Conservation (phyloP, 2,329 filamentous ascomycete species). For the Colletotrichum orbiculare region DNA sequence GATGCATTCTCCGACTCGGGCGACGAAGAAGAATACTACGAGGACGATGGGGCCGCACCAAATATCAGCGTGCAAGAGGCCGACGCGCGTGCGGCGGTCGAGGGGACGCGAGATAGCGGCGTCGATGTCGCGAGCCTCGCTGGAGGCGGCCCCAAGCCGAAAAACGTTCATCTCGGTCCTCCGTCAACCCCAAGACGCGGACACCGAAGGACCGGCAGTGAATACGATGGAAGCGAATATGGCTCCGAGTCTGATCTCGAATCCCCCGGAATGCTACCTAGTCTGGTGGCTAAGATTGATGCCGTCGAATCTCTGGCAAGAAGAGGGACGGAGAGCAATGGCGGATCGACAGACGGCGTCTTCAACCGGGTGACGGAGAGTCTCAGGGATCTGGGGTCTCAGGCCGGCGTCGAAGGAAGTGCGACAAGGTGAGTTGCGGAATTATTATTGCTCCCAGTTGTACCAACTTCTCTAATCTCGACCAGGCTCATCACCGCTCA, state of each 20-base stretch:
- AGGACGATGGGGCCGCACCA: slow-evolving; percentile 39
- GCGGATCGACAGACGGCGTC: slow-evolving; percentile 72
- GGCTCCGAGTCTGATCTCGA: slow-evolving; percentile 79
- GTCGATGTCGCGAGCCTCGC: slow-evolving; percentile 49
- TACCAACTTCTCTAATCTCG: neutral
- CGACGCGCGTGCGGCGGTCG: slow-evolving; percentile 40
- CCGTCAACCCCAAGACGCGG: slow-evolving; percentile 55
- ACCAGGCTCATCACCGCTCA: slow-evolving; percentile 79
- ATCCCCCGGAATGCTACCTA: slow-evolving; percentile 73
- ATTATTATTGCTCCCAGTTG: neutral
- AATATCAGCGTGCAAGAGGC: slow-evolving; percentile 41
- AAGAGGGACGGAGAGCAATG: slow-evolving; percentile 73
- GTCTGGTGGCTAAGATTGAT: slow-evolving; percentile 76
- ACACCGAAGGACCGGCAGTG: slow-evolving; percentile 65
- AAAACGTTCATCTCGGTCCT: slow-evolving; percentile 55
- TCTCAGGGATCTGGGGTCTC: slow-evolving; percentile 78
- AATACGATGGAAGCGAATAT: slow-evolving; percentile 80
- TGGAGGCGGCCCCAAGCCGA: slow-evolving; percentile 42
- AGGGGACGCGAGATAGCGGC: slow-evolving; percentile 53
- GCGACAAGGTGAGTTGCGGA: slow-evolving; percentile 70
- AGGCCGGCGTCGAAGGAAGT: slow-evolving; percentile 77
- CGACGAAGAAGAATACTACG: slow-evolving; percentile 66
- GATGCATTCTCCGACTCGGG: slow-evolving; percentile 76
- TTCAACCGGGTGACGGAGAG: slow-evolving; percentile 75
- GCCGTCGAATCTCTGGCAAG: slow-evolving; percentile 77